Evolutionary conservation across 129 eudicot genomes (phyloP).

Genomic region (Heracleum sosnowskyi): DNA sequence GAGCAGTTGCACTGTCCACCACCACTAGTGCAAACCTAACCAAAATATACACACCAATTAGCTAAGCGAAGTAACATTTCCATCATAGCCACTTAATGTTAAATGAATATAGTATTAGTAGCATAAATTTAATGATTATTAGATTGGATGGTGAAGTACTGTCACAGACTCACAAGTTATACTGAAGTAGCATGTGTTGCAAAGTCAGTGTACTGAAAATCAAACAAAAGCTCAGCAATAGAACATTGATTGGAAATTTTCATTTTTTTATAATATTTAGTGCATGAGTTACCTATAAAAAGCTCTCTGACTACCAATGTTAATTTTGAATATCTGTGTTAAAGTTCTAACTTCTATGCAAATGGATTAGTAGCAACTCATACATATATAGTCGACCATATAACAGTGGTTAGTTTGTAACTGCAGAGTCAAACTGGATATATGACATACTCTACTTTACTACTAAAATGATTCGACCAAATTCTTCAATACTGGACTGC

Average conservation of each 20-base stretch:
- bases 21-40: constrained; percentile 85
- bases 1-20: constrained; percentile 97
- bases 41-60: background rate
- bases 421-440: too few relatives aligned
- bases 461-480: too few relatives aligned
- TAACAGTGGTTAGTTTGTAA: too few relatives aligned
- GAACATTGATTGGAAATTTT: background rate
- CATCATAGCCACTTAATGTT: background rate
- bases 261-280: background rate
- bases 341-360: too few relatives aligned
- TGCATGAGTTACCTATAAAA: background rate
- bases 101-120: background rate
- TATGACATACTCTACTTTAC: too few relatives aligned
- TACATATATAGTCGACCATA: too few relatives aligned
- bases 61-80: background rate
- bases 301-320: background rate
- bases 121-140: background rate
- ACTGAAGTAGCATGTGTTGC: background rate
- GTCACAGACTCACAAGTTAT: background rate
- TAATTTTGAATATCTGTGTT: too few relatives aligned
- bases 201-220: background rate
- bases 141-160: background rate
- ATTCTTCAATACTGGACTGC: too few relatives aligned
- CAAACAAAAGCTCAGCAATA: background rate
- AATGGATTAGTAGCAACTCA: too few relatives aligned